Evolutionary conservation across 768 basidiomycete genomes (phyloP).

Genomic region (Collybia nuda): DNA sequence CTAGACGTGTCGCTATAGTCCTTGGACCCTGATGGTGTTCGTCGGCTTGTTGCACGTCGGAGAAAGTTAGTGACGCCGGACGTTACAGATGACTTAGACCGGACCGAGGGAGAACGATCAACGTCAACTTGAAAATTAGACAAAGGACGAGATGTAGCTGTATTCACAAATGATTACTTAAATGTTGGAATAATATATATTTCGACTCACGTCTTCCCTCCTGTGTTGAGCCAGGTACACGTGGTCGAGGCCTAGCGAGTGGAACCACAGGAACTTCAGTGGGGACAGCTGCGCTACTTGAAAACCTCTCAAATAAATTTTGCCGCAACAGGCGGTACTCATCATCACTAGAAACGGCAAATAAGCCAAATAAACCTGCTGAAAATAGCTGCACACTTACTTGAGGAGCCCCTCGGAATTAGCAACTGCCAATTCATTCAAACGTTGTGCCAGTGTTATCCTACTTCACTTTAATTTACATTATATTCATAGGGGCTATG

Average conservation of each 20-base stretch:
- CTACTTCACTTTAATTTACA: constrained; percentile 33
- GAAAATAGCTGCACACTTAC: constrained; percentile 36
- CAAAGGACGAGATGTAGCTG: constrained; percentile 33
- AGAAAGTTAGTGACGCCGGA: constrained; percentile 53
- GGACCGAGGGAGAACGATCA: constrained; percentile 50
- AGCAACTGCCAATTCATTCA: constrained; percentile 78
- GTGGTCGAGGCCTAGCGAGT: constrained; percentile 35
- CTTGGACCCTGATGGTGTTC: constrained; percentile 30
- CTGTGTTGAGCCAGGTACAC: constrained; percentile 22
- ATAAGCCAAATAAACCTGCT: neutral
- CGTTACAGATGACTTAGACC: constrained; percentile 50
- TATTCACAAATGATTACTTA: constrained; percentile 2
- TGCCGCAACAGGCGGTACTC: constrained; percentile 84
- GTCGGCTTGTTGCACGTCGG: constrained; percentile 45
- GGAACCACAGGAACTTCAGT: constrained; percentile 65
- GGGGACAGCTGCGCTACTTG: constrained; percentile 56
- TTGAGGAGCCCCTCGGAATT: constrained; percentile 79
- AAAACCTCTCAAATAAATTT: constrained; percentile 80
- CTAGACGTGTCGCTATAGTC: constrained; percentile 53
- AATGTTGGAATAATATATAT: neutral
- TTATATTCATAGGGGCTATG: too few species aligned
- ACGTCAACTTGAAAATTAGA: constrained; percentile 42
- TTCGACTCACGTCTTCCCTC: constrained; percentile 33
- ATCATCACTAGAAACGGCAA: constrained; percentile 58
- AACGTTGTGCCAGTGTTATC: constrained; percentile 73